Conservation (phyloP, 176 grass and related monocot species). For the Miscanthus lutarioriparius region DNA sequence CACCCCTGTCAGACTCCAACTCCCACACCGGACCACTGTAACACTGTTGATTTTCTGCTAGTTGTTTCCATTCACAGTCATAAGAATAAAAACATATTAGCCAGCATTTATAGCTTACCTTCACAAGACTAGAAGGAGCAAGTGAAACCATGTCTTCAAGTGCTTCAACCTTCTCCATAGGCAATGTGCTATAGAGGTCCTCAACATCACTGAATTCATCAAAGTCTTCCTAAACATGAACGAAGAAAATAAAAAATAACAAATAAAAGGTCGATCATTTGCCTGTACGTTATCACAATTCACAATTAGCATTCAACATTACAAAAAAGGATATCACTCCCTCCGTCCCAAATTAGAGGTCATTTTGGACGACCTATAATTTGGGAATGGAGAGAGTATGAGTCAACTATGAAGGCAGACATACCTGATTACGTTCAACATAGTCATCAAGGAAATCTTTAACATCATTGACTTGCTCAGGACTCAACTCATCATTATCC, state of each 20-base stretch:
- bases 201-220: slow-evolving; percentile 98
- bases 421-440: slow-evolving; percentile 96
- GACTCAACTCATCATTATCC: slow-evolving; percentile 98
- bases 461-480: slow-evolving; percentile 96
- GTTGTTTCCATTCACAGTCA: slow-evolving; percentile 15
- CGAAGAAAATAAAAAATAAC: slow-evolving; percentile 16
- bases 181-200: slow-evolving; percentile 83
- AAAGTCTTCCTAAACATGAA: slow-evolving; percentile 88
- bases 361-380: not conserved
- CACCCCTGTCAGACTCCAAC: not conserved
- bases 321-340: slow-evolving; percentile 1
- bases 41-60: not conserved
- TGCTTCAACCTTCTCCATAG: slow-evolving; percentile 97
- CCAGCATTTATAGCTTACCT: slow-evolving; percentile 52
- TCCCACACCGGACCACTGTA: not conserved
- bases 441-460: slow-evolving; percentile 99
- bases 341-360: not conserved
- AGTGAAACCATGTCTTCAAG: slow-evolving; percentile 99
- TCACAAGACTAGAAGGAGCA: slow-evolving; percentile 83
- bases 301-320: slow-evolving; percentile 23
- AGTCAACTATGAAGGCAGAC: slow-evolving; percentile 22
- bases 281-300: not conserved
- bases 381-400: not conserved
- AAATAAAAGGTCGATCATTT: slow-evolving; percentile 11
- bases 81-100: slow-evolving; percentile 25